Percentiles rank a stretch among this genome's conserved stretches.
Evolutionary conservation across 495 filamentous ascomycete genomes (phyloP).

Genomic region (Hypoxylon cercidicola): DNA sequence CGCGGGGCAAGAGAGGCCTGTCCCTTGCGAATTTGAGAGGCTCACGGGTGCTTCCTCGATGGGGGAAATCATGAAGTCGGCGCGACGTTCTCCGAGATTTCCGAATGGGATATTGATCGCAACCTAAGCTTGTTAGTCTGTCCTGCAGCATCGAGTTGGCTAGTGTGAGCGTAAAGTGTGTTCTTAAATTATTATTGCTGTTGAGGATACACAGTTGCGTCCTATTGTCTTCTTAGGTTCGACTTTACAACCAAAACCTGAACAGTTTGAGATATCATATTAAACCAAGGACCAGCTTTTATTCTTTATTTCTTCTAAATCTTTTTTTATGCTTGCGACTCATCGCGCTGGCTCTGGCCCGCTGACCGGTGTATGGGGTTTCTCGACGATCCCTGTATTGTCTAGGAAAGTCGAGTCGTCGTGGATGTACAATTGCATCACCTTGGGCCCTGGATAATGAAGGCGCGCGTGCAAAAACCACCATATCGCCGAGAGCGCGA

Average conservation of each 20-base stretch:
- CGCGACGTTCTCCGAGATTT: slow-evolving; percentile 38
- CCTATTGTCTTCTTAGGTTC: background rate
- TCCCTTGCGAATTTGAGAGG: slow-evolving; percentile 11
- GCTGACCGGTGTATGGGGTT: slow-evolving; percentile 2
- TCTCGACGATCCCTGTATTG: slow-evolving; percentile 19
- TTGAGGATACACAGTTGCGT: slow-evolving; percentile 7
- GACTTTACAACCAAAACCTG: background rate
- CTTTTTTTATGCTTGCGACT: background rate
- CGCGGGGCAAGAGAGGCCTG: slow-evolving; percentile 4
- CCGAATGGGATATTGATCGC: slow-evolving; percentile 8
- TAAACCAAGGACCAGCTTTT: too few species aligned
- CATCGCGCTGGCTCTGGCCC: background rate
- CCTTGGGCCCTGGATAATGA: slow-evolving; percentile 69
- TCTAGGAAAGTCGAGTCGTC: slow-evolving; percentile 40
- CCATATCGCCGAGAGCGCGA: slow-evolving; percentile 65
- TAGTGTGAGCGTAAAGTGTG: background rate
- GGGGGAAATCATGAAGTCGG: slow-evolving; percentile 37
- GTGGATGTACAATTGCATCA: slow-evolving; percentile 59
- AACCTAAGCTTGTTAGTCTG: slow-evolving; percentile 12
- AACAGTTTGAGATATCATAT: background rate
- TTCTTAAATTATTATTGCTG: background rate
- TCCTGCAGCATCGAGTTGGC: slow-evolving; percentile 3
- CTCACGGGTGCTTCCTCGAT: slow-evolving; percentile 25
- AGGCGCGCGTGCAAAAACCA: slow-evolving; percentile 69
- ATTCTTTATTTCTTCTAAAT: background rate